A percentile compares a stretch with the other conserved stretches of the same genome.
phyloP scores from a whole-genome alignment of 805 yeast species.

The Komagataella pseudopastoris region DNA sequence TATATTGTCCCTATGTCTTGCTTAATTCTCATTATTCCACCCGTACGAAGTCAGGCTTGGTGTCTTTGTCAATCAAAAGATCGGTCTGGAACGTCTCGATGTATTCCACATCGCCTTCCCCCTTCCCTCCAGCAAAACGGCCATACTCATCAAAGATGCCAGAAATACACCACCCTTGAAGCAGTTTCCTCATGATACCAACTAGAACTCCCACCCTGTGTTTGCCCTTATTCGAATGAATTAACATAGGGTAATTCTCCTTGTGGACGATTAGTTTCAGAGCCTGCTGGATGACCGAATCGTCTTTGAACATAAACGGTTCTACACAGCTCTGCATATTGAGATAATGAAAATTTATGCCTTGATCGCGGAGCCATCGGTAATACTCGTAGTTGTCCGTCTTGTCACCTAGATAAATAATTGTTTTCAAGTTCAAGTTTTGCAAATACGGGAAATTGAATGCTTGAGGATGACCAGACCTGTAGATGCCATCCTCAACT shows the following conservation, averaged over 20 bases:
- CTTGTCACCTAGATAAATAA: conserved; percentile 74
- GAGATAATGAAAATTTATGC: conserved; percentile 44
- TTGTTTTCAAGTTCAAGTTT: conserved; percentile 59
- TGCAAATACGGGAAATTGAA: conserved; percentile 70
- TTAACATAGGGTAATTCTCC: conserved; percentile 72
- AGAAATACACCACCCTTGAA: conserved; percentile 89
- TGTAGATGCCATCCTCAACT: conserved; percentile 76
- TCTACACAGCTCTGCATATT: conserved; percentile 50
- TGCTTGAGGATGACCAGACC: conserved; percentile 92
- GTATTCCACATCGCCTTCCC: conserved; percentile 82
- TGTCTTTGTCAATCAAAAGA: conserved; percentile 29
- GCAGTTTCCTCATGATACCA: conserved; percentile 74
- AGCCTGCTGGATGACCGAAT: conserved; percentile 41
- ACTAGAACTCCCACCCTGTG: conserved; percentile 89
- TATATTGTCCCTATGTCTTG: not conserved
- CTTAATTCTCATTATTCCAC: conserved; percentile 7
- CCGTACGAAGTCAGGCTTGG: conserved; percentile 54
- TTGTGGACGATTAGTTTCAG: conserved; percentile 42
- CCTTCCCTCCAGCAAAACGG: conserved; percentile 86
- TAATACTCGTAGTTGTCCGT: conserved; percentile 50
- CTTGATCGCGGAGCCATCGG: conserved; percentile 46
- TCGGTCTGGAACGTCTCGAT: conserved; percentile 72
- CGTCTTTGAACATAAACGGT: conserved; percentile 59
- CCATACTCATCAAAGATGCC: conserved; percentile 92
- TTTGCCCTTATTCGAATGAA: conserved; percentile 96